phyloP scores from a whole-genome alignment of 345 rosid species.

The Clarkia xantiana region DNA sequence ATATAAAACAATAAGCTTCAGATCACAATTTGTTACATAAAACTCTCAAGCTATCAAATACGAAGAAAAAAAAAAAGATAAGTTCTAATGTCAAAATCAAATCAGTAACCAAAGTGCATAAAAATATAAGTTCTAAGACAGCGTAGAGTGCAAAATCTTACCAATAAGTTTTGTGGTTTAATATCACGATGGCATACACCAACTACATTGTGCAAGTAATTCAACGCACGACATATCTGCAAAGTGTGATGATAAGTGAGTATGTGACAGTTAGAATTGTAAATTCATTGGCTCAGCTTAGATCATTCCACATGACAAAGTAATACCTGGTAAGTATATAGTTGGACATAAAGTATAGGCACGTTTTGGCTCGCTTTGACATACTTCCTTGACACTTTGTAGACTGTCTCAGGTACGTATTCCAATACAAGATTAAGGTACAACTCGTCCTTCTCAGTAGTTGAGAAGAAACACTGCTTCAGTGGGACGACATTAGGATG shows the following conservation, averaged over 20 bases:
- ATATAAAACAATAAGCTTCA: too few relatives aligned
- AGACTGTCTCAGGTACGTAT: slow-evolving; percentile 79
- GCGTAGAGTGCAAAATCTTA: slow-evolving; percentile 15
- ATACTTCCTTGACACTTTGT: slow-evolving; percentile 69
- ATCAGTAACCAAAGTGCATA: not conserved
- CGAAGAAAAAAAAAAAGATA: not conserved
- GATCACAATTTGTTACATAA: too few relatives aligned
- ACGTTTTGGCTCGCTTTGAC: slow-evolving; percentile 42
- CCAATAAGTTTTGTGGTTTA: slow-evolving; percentile 95
- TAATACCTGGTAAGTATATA: slow-evolving; percentile 60
- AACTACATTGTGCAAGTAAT: slow-evolving; percentile 76
- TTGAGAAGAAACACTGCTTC: slow-evolving; percentile 85
- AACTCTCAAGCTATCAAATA: too few relatives aligned
- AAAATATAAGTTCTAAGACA: not conserved
- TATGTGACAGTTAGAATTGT: not conserved
- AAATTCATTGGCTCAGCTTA: not conserved
- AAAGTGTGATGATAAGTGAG: slow-evolving; percentile 7
- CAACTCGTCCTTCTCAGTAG: slow-evolving; percentile 77
- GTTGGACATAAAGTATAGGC: slow-evolving; percentile 68
- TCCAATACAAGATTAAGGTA: slow-evolving; percentile 94
- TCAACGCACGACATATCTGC: slow-evolving; percentile 89
- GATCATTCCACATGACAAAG: not conserved
- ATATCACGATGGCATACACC: slow-evolving; percentile 98
- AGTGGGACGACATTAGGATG: slow-evolving; percentile 79
- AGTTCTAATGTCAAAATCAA: not conserved